Base-by-base conservation (phyloP, 768 basidiomycete species). In the Rhodotorula taiwanensis region DNA sequence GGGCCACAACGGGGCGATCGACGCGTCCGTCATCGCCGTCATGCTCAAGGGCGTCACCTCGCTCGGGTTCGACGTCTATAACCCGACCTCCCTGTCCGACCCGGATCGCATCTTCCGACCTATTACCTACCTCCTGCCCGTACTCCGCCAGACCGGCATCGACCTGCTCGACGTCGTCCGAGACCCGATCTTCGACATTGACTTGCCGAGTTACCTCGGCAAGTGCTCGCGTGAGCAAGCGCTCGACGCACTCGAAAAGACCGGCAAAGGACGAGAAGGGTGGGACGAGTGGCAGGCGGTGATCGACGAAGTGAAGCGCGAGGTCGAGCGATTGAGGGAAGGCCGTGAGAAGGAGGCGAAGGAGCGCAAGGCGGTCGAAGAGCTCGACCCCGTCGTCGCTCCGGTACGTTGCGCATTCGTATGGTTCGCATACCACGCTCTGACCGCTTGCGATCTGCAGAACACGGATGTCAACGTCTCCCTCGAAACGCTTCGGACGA, bases 401-500 rank as follows among this genome's bases (percentile, higher is more conserved):
- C 21, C 28, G 23, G 31, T 28, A 28, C 7, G 66, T 20, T 21
- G 28, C 25, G 25, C 3, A 21, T 14, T 10, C 28, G 20, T 6
- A 3, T 28, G 18, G 1, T 30, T 13, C 18, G 25, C 33, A n/a
- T 9, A 34, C 11, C 20, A 16, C 13, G 23, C 20, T n/a, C 23
- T 44, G 43, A 18, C 23, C 43, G 43, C 8, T 21, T 4, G 18
- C 20, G 14, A 15, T 5, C 13, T 30, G 34, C 53, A 62, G 64
- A 57, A 52, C 31, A 52, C 58, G 25, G 53, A 66, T 23, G 51
- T 52, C 57, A 77, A 88, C 11, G 55, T 58, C 21, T 57, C 58
- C 21, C 71, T 60, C 87, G 87, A 3, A 27, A 83, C 82, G 54
- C 80, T 92, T 39, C 84, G 88, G 27, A 80, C 81, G 28, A 85